A percentile compares a stretch with the other conserved stretches of the same genome.
These are phyloP conservation scores for Hippophae gyantsensis DNA, from an alignment of 306 rosid genomes.

Conservation along the genomic window DNA sequence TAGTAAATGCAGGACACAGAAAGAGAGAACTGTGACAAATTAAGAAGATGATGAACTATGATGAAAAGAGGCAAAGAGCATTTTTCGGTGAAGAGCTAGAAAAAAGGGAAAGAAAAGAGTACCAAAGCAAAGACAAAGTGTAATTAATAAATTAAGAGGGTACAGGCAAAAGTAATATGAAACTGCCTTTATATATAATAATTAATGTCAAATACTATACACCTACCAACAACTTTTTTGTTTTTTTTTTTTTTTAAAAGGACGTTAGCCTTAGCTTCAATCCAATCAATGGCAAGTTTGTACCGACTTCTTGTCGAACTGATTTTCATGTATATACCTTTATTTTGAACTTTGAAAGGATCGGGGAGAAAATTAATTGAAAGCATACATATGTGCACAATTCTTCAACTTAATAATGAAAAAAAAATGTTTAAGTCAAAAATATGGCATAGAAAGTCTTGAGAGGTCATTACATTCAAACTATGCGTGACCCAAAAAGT, in stretches of 20 bases:
- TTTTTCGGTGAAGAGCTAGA: slow-evolving; percentile 19
- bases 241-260: not conserved
- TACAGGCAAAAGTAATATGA: slow-evolving; percentile 17
- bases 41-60: slow-evolving; percentile 17
- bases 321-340: not conserved
- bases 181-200: slow-evolving; percentile 29
- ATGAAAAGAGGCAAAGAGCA: slow-evolving; percentile 70
- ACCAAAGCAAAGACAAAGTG: slow-evolving; percentile 22
- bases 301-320: not conserved
- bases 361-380: not conserved
- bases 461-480: too few species aligned
- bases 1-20: slow-evolving; percentile 22
- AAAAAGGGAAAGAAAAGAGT: slow-evolving; percentile 4
- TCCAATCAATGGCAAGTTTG: slow-evolving; percentile 6
- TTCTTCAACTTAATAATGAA: not conserved
- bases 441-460: too few species aligned
- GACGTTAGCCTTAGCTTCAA: slow-evolving; percentile 10
- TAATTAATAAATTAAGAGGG: slow-evolving; percentile 10
- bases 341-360: not conserved
- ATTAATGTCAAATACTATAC: slow-evolving; percentile 16
- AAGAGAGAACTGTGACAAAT: slow-evolving; percentile 29
- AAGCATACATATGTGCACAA: not conserved
- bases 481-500: too few species aligned
- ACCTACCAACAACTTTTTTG: not conserved
- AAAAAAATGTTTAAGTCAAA: too few species aligned